Percentiles rank a stretch among this genome's conserved stretches.
Conservation (phyloP, 176 grass and related monocot genomes). For the Avena eriantha region DNA sequence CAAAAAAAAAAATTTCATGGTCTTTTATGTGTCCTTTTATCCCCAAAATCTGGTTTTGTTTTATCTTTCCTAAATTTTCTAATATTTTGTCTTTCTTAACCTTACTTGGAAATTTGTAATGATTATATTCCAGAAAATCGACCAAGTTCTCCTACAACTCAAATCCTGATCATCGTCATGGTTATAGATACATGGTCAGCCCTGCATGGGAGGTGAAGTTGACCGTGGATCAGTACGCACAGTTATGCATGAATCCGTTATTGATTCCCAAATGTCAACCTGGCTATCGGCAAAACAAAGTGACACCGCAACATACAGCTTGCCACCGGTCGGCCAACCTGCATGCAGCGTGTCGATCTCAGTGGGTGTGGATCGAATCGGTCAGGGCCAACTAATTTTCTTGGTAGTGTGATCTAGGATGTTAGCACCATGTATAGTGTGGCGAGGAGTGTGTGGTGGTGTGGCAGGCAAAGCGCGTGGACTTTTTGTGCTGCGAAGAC, state of each 20-base stretch:
- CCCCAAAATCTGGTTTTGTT: too few relatives aligned
- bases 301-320: constrained; percentile 40
- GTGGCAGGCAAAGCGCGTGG: constrained; percentile 6
- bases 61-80: too few relatives aligned
- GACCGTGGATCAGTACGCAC: neutral
- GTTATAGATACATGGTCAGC: too few relatives aligned
- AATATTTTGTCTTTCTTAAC: too few relatives aligned
- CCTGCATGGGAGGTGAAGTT: neutral
- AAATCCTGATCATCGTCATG: too few relatives aligned
- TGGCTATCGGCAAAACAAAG: constrained; percentile 28
- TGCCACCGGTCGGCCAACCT: constrained; percentile 31
- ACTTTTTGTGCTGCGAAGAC: neutral
- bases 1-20: too few relatives aligned
- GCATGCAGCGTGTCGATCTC: constrained; percentile 13
- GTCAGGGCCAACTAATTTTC: neutral
- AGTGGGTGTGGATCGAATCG: constrained; percentile 16
- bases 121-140: too few relatives aligned
- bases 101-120: too few relatives aligned
- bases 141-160: too few relatives aligned
- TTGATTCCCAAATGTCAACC: constrained; percentile 39
- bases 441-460: neutral
- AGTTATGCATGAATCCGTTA: neutral
- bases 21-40: too few relatives aligned
- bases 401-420: constrained; percentile 6
- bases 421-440: neutral